Evolutionary conservation across 257 asterid genomes (phyloP).

Genomic region (Verbena officinalis): DNA sequence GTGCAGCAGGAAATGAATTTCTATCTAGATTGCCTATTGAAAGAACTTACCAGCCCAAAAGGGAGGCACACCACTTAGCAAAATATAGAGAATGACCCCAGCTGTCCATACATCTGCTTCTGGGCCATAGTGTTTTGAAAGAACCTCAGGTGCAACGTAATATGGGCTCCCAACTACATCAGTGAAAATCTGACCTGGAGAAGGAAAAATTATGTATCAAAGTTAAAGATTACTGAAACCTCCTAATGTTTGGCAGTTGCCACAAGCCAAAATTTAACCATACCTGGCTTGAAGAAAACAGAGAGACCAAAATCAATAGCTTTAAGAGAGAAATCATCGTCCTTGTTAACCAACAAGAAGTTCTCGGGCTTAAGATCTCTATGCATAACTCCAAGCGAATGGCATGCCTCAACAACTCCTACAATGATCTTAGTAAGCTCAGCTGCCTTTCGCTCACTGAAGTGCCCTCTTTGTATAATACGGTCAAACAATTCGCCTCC

Average conservation of each 20-base stretch:
- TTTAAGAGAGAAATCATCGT: conserved; percentile 86
- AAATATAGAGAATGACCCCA: conserved; percentile 85
- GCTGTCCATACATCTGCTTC: conserved; percentile 98
- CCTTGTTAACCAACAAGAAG: conserved; percentile 87
- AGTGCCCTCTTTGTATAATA: conserved; percentile 88
- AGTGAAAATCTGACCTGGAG: conserved; percentile 81
- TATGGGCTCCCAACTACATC: conserved; percentile 99
- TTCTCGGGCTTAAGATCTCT: conserved; percentile 95
- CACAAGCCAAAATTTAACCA: not conserved
- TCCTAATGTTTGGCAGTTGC: conserved; percentile 1
- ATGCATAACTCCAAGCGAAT: conserved; percentile 94
- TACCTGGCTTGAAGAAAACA: conserved; percentile 95
- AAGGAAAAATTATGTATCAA: conserved; percentile 25
- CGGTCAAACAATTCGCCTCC: conserved; percentile 97
- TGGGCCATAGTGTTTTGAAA: conserved; percentile 87
- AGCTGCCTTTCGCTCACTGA: conserved; percentile 90
- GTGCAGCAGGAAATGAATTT: conserved; percentile 4
- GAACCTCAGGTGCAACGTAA: conserved; percentile 96
- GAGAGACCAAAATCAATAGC: conserved; percentile 98
- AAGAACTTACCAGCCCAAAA: conserved; percentile 88
- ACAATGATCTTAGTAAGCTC: conserved; percentile 82
- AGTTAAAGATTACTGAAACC: conserved; percentile 14
- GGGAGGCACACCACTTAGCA: conserved; percentile 94
- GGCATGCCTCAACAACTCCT: conserved; percentile 97
- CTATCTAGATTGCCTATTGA: not conserved